Percentiles rank a stretch among this genome's conserved stretches.
Evolutionary conservation across 176 grass and related monocot genomes (phyloP).

Genomic region (Phyllostachys edulis): DNA sequence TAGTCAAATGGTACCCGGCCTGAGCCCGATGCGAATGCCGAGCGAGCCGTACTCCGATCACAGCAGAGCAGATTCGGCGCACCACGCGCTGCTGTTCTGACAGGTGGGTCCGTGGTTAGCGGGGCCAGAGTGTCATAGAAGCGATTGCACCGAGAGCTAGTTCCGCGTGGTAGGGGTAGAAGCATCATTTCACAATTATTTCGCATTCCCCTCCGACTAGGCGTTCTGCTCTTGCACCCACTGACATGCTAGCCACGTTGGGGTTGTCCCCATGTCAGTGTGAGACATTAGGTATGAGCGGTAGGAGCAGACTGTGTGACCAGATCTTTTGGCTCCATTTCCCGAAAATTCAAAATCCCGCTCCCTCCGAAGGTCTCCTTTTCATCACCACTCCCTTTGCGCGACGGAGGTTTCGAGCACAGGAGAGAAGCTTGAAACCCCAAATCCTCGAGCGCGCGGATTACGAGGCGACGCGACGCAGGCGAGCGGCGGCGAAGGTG

Average conservation of each 20-base stretch:
- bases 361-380: not conserved
- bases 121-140: not conserved
- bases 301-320: not conserved
- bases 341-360: constrained; percentile 15
- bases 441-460: not conserved
- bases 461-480: not conserved
- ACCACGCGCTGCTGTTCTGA: too few species aligned
- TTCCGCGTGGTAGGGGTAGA: not conserved
- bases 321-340: not conserved
- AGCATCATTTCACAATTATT: not conserved
- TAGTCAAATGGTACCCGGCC: too few species aligned
- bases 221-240: not conserved
- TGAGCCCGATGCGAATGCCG: too few species aligned
- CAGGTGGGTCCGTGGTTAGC: not conserved
- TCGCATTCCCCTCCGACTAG: not conserved
- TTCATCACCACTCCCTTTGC: not conserved
- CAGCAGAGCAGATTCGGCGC: too few species aligned
- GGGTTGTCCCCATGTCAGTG: not conserved
- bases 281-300: too few species aligned
- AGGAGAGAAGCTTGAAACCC: not conserved
- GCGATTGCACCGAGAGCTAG: not conserved
- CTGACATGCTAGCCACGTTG: not conserved
- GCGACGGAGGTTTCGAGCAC: not conserved
- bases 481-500: constrained; percentile 19
- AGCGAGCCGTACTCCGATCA: too few species aligned